phyloP scores from a whole-genome alignment of 75 land plant species.

The Selaginella tamariscina region DNA sequence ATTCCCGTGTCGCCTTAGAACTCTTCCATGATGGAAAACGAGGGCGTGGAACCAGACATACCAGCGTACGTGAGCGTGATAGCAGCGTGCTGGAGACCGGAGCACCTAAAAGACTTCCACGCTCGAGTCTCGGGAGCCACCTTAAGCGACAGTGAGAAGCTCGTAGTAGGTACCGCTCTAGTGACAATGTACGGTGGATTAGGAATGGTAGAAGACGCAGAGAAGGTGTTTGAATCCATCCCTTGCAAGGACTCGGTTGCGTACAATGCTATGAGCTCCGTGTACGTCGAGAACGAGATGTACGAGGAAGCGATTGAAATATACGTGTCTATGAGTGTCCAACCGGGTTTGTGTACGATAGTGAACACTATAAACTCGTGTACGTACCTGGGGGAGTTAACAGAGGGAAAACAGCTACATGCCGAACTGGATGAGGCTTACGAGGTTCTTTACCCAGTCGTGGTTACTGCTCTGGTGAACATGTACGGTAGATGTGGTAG shows the following conservation, averaged over 20 bases:
- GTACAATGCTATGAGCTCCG: neutral
- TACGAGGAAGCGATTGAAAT: neutral
- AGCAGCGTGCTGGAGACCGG: neutral
- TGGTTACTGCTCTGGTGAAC: conserved; percentile 1
- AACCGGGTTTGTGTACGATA: neutral
- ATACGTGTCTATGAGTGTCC: neutral
- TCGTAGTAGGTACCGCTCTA: neutral
- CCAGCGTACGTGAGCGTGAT: neutral
- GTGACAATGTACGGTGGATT: neutral
- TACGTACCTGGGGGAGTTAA: neutral
- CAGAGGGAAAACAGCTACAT: neutral
- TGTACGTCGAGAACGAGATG: neutral
- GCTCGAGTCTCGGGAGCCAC: neutral
- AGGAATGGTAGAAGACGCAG: neutral
- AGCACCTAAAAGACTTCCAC: neutral
- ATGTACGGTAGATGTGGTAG: conserved; percentile 4
- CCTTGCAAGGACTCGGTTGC: neutral
- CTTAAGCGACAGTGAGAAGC: neutral
- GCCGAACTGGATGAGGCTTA: neutral
- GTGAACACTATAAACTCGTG: neutral
- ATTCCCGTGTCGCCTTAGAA: neutral
- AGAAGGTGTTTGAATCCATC: neutral
- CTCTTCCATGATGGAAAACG: conserved; percentile 3
- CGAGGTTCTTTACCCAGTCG: neutral
- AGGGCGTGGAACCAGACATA: neutral